Evolutionary conservation across 164 flowering plant species (phyloP), one percentile per base, ranked within the genome.

Genomic region (Euptelea pleiosperma): DNA sequence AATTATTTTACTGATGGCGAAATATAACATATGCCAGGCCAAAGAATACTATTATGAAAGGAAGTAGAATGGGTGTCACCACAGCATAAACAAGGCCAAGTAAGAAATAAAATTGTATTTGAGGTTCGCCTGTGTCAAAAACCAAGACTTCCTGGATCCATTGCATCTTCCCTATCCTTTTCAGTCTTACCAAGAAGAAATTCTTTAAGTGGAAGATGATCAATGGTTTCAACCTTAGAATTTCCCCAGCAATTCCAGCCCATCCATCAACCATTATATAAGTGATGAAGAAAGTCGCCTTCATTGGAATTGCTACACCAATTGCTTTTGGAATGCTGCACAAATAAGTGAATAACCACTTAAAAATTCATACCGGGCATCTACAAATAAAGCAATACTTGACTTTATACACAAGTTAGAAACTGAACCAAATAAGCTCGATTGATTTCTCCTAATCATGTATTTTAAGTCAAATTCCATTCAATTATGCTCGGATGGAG

Each of bases 201-300:
- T 87, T 87, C 76, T 82, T 90, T 70, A 87, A 63, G 62, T 87
- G 97, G 65, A 41, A 92, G 33, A 85, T 55, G 28, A 89, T 72
- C 73, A 92, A 63, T 0, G 96, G 95, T 53, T 77, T 81, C 67
- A 89, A 57, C 65, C 93, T 75, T 26, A 92, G 64, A 66, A 92
- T 79, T 73, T 92, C 98, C 26, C 81, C 96, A 54, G 96, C 91
- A 43, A 79, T 56, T 49, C 98, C 96, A 62, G 96, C 96, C 98
- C 96, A 91, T 35, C 98, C 98, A 71, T 91, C 98, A 22, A 91
- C 89, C 98, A 91, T 91, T 49, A 85, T 83, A 24, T 82, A 91
- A 30, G 95, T 89, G 39, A 91, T 89, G 66, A 91, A 91, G 75
- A 91, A 91, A 18, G 96, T 91, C 44, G 98, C 98, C 65, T 87